Conservation (phyloP, 257 asterid species). For the Mentha longifolia region DNA sequence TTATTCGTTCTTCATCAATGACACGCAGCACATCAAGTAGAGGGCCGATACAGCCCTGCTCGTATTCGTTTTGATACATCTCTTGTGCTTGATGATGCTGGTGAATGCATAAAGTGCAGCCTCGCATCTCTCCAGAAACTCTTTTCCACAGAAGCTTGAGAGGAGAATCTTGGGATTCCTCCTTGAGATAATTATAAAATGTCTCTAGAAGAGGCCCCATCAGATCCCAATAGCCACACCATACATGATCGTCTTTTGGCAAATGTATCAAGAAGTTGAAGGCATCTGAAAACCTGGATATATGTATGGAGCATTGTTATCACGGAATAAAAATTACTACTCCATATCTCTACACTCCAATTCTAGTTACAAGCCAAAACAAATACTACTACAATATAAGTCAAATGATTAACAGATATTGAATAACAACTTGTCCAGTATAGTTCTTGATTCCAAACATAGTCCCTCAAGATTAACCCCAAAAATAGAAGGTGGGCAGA, state of each 20-base stretch:
- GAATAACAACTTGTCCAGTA: not conserved
- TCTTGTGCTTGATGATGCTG: constrained; percentile 96
- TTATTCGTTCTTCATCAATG: constrained; percentile 90
- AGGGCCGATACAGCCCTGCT: constrained; percentile 69
- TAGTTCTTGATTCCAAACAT: not conserved
- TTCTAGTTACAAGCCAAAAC: not conserved
- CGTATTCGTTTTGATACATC: constrained; percentile 72
- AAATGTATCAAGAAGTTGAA: constrained; percentile 71
- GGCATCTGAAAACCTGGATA: constrained; percentile 89
- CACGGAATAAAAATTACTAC: not conserved
- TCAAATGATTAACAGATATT: not conserved
- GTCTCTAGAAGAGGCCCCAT: constrained; percentile 98
- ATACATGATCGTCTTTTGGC: constrained; percentile 71
- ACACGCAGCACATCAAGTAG: constrained; percentile 74
- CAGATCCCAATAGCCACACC: constrained; percentile 88
- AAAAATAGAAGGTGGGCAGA: not conserved
- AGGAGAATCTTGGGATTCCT: constrained; percentile 71
- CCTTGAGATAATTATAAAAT: constrained; percentile 78
- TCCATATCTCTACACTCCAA: constrained; percentile 12
- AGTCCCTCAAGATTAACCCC: constrained; percentile 12
- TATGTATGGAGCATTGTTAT: not conserved
- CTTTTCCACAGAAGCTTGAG: constrained; percentile 76
- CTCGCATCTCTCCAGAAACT: constrained; percentile 69
- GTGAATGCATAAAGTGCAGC: constrained; percentile 79
- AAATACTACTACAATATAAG: not conserved